Conservation (phyloP, 768 basidiomycete genomes). For the Pleurotus djamor region DNA sequence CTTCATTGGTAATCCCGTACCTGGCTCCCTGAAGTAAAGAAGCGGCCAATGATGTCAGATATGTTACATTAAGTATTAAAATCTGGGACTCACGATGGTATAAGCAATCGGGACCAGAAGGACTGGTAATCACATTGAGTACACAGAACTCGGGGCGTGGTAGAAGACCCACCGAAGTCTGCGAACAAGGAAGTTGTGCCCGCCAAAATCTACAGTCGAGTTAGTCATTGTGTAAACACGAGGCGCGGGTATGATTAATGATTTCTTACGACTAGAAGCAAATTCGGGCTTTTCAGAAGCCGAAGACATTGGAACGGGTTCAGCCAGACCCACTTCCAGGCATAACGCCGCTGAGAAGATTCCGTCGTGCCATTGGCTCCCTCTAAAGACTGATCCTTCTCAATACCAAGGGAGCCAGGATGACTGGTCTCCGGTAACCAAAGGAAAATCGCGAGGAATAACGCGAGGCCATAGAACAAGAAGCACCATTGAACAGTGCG, state of each 20-base stretch:
- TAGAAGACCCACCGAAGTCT: constrained; percentile 31
- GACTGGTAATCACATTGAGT: constrained; percentile 7
- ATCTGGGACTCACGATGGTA: constrained; percentile 37
- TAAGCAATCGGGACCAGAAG: constrained; percentile 47
- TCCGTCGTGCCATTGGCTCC: constrained; percentile 5
- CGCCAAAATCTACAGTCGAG: not conserved
- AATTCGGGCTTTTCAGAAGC: constrained; percentile 58
- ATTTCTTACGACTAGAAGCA: constrained; percentile 49
- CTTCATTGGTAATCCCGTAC: constrained; percentile 39
- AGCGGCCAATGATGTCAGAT: not conserved
- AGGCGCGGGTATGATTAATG: not conserved
- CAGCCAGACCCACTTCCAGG: constrained; percentile 38
- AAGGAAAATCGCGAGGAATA: constrained; percentile 34
- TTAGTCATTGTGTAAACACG: too few species aligned
- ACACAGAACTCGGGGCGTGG: not conserved
- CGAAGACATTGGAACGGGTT: constrained; percentile 56
- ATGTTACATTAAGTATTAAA: too few species aligned
- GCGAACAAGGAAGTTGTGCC: constrained; percentile 21
- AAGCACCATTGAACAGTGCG: constrained; percentile 51
- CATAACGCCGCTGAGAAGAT: not conserved
- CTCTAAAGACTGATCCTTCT: constrained; percentile 29
- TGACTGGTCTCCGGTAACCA: constrained; percentile 68
- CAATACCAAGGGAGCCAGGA: constrained; percentile 53
- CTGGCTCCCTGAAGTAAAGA: constrained; percentile 30
- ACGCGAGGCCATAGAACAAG: constrained; percentile 34